phyloP scores from a whole-genome alignment of 2,329 filamentous ascomycete genomes.

The Stromatinia cepivora region DNA sequence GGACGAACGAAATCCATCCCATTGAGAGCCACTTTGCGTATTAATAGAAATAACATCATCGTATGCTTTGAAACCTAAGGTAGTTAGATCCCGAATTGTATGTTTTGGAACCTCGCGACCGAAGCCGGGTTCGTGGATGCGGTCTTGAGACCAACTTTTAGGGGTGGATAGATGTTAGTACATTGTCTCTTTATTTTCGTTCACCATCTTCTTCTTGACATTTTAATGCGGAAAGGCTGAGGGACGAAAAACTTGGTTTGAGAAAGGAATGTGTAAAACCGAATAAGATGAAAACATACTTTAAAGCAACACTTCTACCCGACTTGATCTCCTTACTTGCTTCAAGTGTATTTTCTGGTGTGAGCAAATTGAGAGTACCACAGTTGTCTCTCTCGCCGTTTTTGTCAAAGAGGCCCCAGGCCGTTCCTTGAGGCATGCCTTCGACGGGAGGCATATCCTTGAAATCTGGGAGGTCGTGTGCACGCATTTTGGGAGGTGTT shows the following conservation, averaged over 20 bases:
- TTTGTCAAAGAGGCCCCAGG: conserved; percentile 45
- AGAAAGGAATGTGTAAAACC: background rate
- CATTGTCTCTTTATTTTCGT: background rate
- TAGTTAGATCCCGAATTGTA: conserved; percentile 22
- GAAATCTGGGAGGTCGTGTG: conserved; percentile 33
- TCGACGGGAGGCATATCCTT: conserved; percentile 45
- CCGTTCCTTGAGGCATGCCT: conserved; percentile 46
- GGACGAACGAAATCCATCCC: conserved; percentile 46
- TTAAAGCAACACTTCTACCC: conserved; percentile 43
- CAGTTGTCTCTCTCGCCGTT: conserved; percentile 48
- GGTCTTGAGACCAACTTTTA: conserved; percentile 27
- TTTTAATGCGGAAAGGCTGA: background rate
- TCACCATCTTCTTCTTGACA: background rate
- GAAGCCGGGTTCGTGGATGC: conserved; percentile 29
- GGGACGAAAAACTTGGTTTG: background rate
- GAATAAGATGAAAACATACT: conserved; percentile 21
- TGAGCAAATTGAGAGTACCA: conserved; percentile 49
- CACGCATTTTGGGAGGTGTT: background rate
- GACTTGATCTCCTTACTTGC: conserved; percentile 46
- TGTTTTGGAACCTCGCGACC: conserved; percentile 26
- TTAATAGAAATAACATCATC: conserved; percentile 53
- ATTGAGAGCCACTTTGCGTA: conserved; percentile 49
- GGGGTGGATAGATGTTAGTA: conserved; percentile 5
- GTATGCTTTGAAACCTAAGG: conserved; percentile 49
- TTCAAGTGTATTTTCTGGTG: conserved; percentile 44